Evolutionary conservation across 345 rosid genomes (phyloP).

Genomic region (Salix arbutifolia): DNA sequence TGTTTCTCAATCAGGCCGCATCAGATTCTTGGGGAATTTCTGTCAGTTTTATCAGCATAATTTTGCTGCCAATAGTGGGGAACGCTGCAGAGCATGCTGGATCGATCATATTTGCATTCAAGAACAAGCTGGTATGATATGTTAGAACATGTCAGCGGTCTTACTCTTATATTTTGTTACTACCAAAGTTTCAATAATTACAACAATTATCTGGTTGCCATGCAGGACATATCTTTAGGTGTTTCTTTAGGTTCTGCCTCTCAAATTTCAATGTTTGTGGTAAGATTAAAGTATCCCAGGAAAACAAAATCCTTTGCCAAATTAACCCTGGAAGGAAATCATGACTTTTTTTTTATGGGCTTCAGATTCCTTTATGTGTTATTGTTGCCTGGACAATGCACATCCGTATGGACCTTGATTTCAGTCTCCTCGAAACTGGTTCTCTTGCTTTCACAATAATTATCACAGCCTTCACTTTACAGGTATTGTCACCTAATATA

Average conservation of each 20-base stretch:
- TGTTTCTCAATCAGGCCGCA: conserved; percentile 52
- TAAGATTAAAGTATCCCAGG: conserved; percentile 15
- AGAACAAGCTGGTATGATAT: conserved; percentile 70
- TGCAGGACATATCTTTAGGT: conserved; percentile 83
- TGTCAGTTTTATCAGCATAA: conserved; percentile 77
- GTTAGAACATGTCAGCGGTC: background rate
- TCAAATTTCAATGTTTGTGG: conserved; percentile 94
- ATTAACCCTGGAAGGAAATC: background rate
- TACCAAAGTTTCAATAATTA: too few species aligned
- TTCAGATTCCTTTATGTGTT: conserved; percentile 79
- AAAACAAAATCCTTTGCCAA: background rate
- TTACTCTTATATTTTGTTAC: background rate
- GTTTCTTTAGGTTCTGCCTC: conserved; percentile 89
- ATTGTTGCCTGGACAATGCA: conserved; percentile 76
- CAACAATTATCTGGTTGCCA: background rate
- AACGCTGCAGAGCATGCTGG: conserved; percentile 99
- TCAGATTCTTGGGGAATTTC: conserved; percentile 90
- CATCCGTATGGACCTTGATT: conserved; percentile 77
- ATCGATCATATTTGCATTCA: conserved; percentile 77
- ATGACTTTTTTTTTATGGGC: background rate
- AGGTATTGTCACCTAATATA: conserved; percentile 37
- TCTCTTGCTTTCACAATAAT: conserved; percentile 68
- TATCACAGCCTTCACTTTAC: conserved; percentile 67
- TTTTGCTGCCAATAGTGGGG: conserved; percentile 83
- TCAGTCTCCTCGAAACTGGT: conserved; percentile 78